phyloP scores from a whole-genome alignment of 1,284 basidiomycete genomes.

The Rhodotorula sp. region DNA sequence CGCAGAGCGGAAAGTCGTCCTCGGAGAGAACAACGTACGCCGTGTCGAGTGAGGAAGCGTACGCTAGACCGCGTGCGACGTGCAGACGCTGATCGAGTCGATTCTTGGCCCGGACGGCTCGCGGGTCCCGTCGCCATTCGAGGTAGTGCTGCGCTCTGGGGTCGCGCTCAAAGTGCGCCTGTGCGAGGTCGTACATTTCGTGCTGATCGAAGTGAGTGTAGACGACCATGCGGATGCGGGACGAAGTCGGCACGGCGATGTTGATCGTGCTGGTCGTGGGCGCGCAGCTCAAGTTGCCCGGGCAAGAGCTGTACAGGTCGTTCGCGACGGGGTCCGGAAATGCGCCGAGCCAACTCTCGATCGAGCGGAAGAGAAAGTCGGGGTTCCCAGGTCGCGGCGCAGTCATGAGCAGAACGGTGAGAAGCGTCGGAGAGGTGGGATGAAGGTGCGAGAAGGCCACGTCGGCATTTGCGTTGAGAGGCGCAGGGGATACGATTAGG shows the following conservation, averaged over 20 bases:
- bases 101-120: slow-evolving; percentile 9
- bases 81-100: slow-evolving; percentile 34
- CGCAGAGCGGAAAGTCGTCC: slow-evolving; percentile 36
- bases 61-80: slow-evolving; percentile 29
- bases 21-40: slow-evolving; percentile 34
- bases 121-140: slow-evolving; percentile 26
- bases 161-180: slow-evolving; percentile 5
- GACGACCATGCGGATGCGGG: slow-evolving; percentile 29
- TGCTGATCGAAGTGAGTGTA: slow-evolving; percentile 34
- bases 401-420: slow-evolving; percentile 37
- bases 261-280: neutral
- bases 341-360: slow-evolving; percentile 31
- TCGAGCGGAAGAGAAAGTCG: slow-evolving; percentile 29
- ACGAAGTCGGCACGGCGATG: neutral
- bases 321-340: slow-evolving; percentile 11
- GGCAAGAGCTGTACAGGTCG: too few species aligned
- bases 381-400: slow-evolving; percentile 35
- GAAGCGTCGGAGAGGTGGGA: slow-evolving; percentile 10
- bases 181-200: slow-evolving; percentile 23
- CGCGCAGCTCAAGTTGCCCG: neutral
- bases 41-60: slow-evolving; percentile 18
- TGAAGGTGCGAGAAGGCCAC: slow-evolving; percentile 23
- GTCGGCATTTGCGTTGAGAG: neutral
- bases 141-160: slow-evolving; percentile 27
- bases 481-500: neutral